Percentiles rank a stretch among this genome's conserved stretches.
phyloP scores from a whole-genome alignment of 2,329 filamentous ascomycete genomes.

The Byssoonygena ceratinophila region DNA sequence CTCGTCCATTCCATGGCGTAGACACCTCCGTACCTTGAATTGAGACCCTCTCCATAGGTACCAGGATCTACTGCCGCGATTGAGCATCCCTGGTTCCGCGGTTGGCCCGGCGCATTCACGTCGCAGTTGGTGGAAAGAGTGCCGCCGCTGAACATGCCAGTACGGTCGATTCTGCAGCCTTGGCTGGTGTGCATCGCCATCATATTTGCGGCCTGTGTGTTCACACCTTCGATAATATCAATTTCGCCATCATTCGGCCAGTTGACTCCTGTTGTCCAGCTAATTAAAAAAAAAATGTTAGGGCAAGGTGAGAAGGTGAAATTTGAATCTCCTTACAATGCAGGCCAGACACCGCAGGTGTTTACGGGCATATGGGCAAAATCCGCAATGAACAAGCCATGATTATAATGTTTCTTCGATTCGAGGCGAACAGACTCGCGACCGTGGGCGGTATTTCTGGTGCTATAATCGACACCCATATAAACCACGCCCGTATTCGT shows the following conservation, averaged over 20 bases:
- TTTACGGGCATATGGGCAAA: conserved; percentile 38
- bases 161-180: conserved; percentile 32
- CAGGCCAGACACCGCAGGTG: conserved; percentile 43
- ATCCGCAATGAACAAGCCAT: conserved; percentile 40
- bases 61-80: conserved; percentile 24
- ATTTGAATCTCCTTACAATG: conserved; percentile 23
- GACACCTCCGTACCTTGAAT: conserved; percentile 38
- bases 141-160: conserved; percentile 40
- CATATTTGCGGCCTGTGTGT: conserved; percentile 33
- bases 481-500: conserved; percentile 25
- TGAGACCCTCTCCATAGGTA: conserved; percentile 46
- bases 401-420: conserved; percentile 35
- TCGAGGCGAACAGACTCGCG: conserved; percentile 38
- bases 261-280: conserved; percentile 32
- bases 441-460: conserved; percentile 25
- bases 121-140: conserved; percentile 42
- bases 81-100: conserved; percentile 33
- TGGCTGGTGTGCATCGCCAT: conserved; percentile 42
- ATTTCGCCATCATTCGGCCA: conserved; percentile 40
- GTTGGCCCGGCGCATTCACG: conserved; percentile 31
- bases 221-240: conserved; percentile 45
- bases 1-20: conserved; percentile 41
- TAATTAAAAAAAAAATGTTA: neutral
- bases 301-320: neutral
- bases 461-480: conserved; percentile 36